Evolutionary conservation across 2,329 filamentous ascomycete genomes (phyloP), one percentile per base, ranked within the genome.

Genomic region (Aspergillus carbonarius): DNA sequence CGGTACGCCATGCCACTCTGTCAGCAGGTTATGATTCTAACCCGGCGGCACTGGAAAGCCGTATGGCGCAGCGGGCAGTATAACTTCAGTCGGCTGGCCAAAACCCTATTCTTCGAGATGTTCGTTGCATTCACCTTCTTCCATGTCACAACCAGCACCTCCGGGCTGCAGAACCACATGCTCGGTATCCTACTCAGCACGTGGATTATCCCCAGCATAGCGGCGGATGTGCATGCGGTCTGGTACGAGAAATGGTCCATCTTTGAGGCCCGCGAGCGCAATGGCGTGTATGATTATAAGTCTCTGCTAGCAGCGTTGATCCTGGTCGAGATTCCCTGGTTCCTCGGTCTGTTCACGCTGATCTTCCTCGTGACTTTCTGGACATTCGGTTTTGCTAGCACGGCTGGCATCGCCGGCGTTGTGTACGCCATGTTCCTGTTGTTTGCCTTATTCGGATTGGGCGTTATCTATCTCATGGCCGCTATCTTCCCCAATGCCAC

Each of bases 281-380:
- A 57, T 18, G 58, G 58, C 1, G 49, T 60, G 12, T 60, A 60
- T 8, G 50, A 57, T 18, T 57, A 34, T 17, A 60, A 57, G 13
- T 54, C 58, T 0, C 50, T 60, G 0, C 23, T 60, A 4, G 34
- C 39, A 8, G 58, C 58, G 9, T 20, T 60, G 13, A 23, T 51
- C 6, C 27, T 50, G 10, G 58, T 60, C 2, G 58, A 60, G 23
- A 57, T 50, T 2, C 58, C 58, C 23, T 57, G 54, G 50, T 13
- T 37, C 1, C 23, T 57, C 12, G 10, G 32, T 4, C 27, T 25
- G 23, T 57, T 39, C 30, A 57, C 54, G 8, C 8, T 57, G 10
- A 35, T 47, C 13, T 60, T 57, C 44, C 25, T 60, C 8, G n/a
- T 30, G 13, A 44, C 30, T 7, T 55, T 54, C 37, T 60, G 58